These are phyloP conservation scores for Lactifluus rugatus DNA, from an alignment of 768 basidiomycete species.

Conservation along the genomic window DNA sequence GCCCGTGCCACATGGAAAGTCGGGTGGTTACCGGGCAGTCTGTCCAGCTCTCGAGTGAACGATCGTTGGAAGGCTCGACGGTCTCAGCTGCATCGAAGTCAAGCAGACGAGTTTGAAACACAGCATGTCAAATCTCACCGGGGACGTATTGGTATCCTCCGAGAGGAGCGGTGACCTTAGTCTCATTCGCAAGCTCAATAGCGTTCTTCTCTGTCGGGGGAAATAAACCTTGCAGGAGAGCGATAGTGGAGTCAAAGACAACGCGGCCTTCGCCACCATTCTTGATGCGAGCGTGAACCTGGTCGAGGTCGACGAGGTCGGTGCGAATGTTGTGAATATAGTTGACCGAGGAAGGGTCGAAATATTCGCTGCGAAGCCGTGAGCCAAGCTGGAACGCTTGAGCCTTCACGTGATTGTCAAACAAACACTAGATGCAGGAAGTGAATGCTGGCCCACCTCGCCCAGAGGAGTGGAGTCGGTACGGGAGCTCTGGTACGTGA, in stretches of 20 bases:
- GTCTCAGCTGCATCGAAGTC: slow-evolving; percentile 50
- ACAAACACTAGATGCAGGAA: background rate
- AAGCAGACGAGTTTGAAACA: background rate
- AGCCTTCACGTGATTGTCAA: slow-evolving; percentile 31
- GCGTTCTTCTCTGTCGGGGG: slow-evolving; percentile 68
- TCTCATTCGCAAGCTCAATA: slow-evolving; percentile 71
- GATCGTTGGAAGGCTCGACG: slow-evolving; percentile 76
- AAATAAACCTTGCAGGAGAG: slow-evolving; percentile 78
- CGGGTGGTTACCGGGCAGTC: slow-evolving; percentile 39
- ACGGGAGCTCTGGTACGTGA: slow-evolving; percentile 49
- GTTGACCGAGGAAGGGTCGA: slow-evolving; percentile 54
- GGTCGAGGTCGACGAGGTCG: slow-evolving; percentile 62
- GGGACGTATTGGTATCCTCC: slow-evolving; percentile 84
- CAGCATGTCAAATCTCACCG: slow-evolving; percentile 29
- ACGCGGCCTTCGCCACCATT: slow-evolving; percentile 78
- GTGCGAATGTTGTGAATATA: slow-evolving; percentile 56
- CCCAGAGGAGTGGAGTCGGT: slow-evolving; percentile 71
- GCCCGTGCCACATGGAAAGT: background rate
- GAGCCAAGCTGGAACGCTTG: slow-evolving; percentile 60
- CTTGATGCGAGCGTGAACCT: slow-evolving; percentile 72
- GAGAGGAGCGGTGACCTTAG: slow-evolving; percentile 60
- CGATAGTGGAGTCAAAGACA: slow-evolving; percentile 79
- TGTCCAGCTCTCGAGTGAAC: slow-evolving; percentile 76
- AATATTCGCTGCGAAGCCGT: slow-evolving; percentile 54
- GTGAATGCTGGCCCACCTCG: slow-evolving; percentile 36